A percentile compares a stretch with the other conserved stretches of the same genome.
These are phyloP conservation scores for Penicillium verrucosum DNA, from an alignment of 2,329 filamentous ascomycete species.

Conservation along the genomic window DNA sequence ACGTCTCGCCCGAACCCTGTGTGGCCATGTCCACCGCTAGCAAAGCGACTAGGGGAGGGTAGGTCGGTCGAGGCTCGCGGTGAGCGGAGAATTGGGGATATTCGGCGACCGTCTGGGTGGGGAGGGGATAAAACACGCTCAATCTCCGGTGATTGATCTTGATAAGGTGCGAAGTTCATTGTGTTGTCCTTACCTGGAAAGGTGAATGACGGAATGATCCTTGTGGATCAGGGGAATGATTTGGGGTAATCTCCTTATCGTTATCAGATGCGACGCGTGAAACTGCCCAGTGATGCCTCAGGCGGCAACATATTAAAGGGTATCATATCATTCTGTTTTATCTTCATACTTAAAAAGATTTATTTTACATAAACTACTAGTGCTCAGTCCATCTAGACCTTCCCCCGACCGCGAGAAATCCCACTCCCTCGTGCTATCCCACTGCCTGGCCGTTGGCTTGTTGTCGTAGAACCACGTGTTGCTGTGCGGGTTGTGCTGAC, in stretches of 20 bases:
- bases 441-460: constrained; percentile 38
- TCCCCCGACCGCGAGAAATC: constrained; percentile 35
- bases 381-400: constrained; percentile 18
- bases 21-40: constrained; percentile 38
- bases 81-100: constrained; percentile 54
- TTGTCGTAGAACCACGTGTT: constrained; percentile 31
- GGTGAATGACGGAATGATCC: background rate
- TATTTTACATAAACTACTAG: constrained; percentile 15
- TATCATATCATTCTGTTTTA: constrained; percentile 21
- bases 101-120: constrained; percentile 47
- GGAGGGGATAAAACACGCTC: constrained; percentile 76
- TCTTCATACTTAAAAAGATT: constrained; percentile 18
- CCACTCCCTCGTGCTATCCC: constrained; percentile 40
- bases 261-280: constrained; percentile 15
- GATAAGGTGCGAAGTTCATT: constrained; percentile 97
- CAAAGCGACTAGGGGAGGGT: constrained; percentile 41
- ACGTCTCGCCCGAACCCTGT: constrained; percentile 41
- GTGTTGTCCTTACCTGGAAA: constrained; percentile 17
- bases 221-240: constrained; percentile 2
- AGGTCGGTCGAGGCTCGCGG: constrained; percentile 49
- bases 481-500: constrained; percentile 30
- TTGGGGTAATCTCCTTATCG: constrained; percentile 7
- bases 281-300: constrained; percentile 7
- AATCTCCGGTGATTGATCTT: constrained; percentile 84
- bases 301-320: constrained; percentile 7